Evolutionary conservation across 2,329 filamentous ascomycete genomes (phyloP).

Genomic region (Cylindrodendrum hubeiense): DNA sequence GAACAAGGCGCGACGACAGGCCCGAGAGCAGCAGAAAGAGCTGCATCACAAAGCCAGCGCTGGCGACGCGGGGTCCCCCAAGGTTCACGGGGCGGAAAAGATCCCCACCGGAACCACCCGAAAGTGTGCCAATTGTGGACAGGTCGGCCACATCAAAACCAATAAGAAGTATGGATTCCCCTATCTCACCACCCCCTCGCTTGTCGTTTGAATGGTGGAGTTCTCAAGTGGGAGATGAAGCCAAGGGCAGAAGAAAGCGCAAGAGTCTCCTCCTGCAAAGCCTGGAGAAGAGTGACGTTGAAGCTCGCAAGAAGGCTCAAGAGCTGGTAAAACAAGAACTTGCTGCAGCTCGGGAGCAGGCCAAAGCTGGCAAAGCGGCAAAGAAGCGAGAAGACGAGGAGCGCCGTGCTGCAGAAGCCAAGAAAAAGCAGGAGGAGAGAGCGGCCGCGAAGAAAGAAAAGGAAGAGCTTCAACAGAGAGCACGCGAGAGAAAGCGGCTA

Average conservation of each 20-base stretch:
- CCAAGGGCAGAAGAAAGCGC: constrained; percentile 33
- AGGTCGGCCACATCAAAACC: constrained; percentile 97
- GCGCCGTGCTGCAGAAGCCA: constrained; percentile 30
- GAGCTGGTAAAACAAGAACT: constrained; percentile 31
- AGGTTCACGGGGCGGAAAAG: constrained; percentile 59
- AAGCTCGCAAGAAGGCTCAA: constrained; percentile 22
- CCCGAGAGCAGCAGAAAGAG: constrained; percentile 90
- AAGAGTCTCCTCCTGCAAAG: constrained; percentile 33
- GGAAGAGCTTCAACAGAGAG: constrained; percentile 32
- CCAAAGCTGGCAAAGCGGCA: constrained; percentile 25
- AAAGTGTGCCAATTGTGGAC: constrained; percentile 98
- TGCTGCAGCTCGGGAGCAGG: constrained; percentile 22
- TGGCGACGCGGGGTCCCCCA: constrained; percentile 64
- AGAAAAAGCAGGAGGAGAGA: constrained; percentile 28
- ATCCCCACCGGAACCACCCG: constrained; percentile 77
- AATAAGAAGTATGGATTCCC: constrained; percentile 87
- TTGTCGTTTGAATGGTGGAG: constrained; percentile 51
- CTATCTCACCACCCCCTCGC: constrained; percentile 44
- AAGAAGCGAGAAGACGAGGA: constrained; percentile 34
- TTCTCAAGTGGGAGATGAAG: constrained; percentile 30
- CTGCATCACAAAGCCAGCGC: constrained; percentile 61
- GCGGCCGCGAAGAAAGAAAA: constrained; percentile 33
- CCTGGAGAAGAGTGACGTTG: constrained; percentile 41
- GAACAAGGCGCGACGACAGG: constrained; percentile 90
- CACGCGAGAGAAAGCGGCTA: constrained; percentile 29